Conservation (phyloP, 1,284 basidiomycete species). For the Schizophyllum amplum region DNA sequence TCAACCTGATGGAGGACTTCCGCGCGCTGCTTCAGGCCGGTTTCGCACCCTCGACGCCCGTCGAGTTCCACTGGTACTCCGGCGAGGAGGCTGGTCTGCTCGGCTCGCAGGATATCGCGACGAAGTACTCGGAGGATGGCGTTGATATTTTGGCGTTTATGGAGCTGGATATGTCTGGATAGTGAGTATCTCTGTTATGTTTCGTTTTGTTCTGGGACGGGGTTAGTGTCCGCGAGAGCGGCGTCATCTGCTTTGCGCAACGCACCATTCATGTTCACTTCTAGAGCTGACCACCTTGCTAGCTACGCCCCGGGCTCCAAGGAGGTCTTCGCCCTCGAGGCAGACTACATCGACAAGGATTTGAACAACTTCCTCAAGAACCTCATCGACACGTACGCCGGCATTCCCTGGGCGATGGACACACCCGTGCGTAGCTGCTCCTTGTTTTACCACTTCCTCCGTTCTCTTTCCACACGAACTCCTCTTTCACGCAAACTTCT, state of each 20-base stretch:
- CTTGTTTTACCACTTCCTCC: conserved; percentile 11
- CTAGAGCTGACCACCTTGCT: not conserved
- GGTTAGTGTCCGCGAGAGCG: not conserved
- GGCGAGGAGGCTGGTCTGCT: conserved; percentile 50
- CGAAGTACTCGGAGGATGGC: conserved; percentile 41
- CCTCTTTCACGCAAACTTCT: conserved; percentile 11
- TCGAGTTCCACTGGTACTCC: conserved; percentile 54
- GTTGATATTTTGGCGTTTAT: conserved; percentile 39
- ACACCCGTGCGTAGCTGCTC: conserved; percentile 1
- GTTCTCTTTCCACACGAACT: too few species aligned
- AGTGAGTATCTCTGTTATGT: too few species aligned
- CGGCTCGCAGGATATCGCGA: conserved; percentile 58
- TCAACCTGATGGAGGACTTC: conserved; percentile 42
- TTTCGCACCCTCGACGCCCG: conserved; percentile 35
- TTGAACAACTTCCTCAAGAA: conserved; percentile 31
- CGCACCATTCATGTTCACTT: too few species aligned
- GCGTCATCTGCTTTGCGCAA: too few species aligned
- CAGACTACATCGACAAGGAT: conserved; percentile 48
- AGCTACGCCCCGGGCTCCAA: conserved; percentile 49
- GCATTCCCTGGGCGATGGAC: conserved; percentile 32
- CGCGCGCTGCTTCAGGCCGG: conserved; percentile 24
- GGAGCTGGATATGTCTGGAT: conserved; percentile 45
- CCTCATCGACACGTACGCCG: conserved; percentile 30
- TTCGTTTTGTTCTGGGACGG: too few species aligned
- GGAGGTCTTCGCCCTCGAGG: conserved; percentile 55